Base-by-base conservation (phyloP, 257 asterid genomes). In the Nyctanthes arbortristis region DNA sequence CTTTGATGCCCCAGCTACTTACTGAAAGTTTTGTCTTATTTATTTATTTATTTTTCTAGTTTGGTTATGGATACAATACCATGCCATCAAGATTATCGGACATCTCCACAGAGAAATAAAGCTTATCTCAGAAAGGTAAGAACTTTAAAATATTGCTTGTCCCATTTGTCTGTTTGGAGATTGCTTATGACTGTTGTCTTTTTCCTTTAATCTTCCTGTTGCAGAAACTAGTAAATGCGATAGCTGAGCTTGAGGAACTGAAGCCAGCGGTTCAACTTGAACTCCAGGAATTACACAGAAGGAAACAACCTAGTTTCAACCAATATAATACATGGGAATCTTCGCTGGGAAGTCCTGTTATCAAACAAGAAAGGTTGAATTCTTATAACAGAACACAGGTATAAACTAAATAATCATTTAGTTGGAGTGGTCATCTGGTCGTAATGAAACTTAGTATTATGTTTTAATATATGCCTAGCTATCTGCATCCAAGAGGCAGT, bases 1-100 rank as follows among this genome's bases (percentile, higher is more conserved):
- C 56, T 49, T 36, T 63, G 67, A 61, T 58, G 7, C 33, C 32
- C 59, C 45, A 62, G 27, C 18, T 39, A 37, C 65, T 65, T 9
- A 74, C 14, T 34, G 75, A 65, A 79, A 75, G n/a, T n/a, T n/a
- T n/a, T n/a, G n/a, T 72, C 74, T 76, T 69, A 30, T 32, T 80
- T 59, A 67, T 70, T 47, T 79, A 49, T 78, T 72, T n/a, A n/a
- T 68, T 73, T 78, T 73, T 80, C 71, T 78, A 93, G 98, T 82
- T 84, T 93, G 98, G 96, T 87, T 65, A 71, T 88, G 37, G 98
- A 93, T 91, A 93, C 98, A 56, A 89, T 93, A 73, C 98, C 98
- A 34, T 69, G 74, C 79, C 98, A 93, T 88, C 92, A 85, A 67
- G 98, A 93, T 67, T 93, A 88, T 68, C 78, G 82, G 70, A 40